Percentiles rank a stretch among this genome's conserved stretches.
phyloP scores from a whole-genome alignment of 495 filamentous ascomycete species.

The Oidiodendron maius region DNA sequence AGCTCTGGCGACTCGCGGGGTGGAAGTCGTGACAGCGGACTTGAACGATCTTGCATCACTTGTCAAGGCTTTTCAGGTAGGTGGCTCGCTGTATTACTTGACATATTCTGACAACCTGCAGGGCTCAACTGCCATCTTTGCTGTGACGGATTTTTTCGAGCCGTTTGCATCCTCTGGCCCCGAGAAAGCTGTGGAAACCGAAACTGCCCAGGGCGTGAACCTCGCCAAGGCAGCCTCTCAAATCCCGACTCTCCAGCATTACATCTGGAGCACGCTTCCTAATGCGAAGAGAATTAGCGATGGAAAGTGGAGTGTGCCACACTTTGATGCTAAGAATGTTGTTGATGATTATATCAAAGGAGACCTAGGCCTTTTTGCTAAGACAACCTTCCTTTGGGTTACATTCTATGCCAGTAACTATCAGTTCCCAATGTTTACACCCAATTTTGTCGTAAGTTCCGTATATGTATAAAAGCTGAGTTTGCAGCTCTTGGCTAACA shows the following conservation, averaged over 20 bases:
- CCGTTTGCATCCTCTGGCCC: slow-evolving; percentile 10
- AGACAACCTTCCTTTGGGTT: slow-evolving; percentile 33
- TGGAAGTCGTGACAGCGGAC: background rate
- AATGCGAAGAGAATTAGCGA: slow-evolving; percentile 19
- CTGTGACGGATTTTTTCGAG: background rate
- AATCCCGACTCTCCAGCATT: slow-evolving; percentile 32
- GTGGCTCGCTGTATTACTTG: background rate
- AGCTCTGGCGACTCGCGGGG: slow-evolving; percentile 17
- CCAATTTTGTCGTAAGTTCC: background rate
- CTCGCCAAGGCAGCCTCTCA: slow-evolving; percentile 32
- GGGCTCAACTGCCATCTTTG: background rate
- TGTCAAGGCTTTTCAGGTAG: background rate
- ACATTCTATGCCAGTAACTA: slow-evolving; percentile 3
- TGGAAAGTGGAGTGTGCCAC: slow-evolving; percentile 26
- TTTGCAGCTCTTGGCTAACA: no score
- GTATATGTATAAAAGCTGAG: no score
- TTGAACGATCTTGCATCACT: background rate
- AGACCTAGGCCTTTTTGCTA: slow-evolving; percentile 19
- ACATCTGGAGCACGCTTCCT: slow-evolving; percentile 37
- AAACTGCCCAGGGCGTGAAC: slow-evolving; percentile 29
- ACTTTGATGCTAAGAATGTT: slow-evolving; percentile 30
- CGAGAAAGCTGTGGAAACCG: slow-evolving; percentile 27
- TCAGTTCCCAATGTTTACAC: background rate
- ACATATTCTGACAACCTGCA: background rate
- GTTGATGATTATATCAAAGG: slow-evolving; percentile 29